Conservation (phyloP, 495 filamentous ascomycete genomes). For the Podospora fimiseda region DNA sequence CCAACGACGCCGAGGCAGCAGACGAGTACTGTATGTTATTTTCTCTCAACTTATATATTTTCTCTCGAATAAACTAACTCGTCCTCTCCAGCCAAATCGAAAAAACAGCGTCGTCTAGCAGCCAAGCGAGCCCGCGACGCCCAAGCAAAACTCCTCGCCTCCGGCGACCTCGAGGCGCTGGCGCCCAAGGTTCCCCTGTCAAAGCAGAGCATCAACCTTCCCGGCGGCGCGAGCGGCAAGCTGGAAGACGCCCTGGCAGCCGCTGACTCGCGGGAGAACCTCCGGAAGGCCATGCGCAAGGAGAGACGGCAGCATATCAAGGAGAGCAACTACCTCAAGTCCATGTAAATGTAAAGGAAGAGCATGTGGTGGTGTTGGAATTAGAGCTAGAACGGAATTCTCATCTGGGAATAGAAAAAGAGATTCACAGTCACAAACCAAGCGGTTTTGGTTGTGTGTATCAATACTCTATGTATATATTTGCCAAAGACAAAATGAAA, state of each 20-base stretch:
- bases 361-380: too few species aligned
- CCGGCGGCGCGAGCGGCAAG: constrained; percentile 53
- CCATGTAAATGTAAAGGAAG: too few species aligned
- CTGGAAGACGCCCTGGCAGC: constrained; percentile 52
- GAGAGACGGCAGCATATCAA: constrained; percentile 76
- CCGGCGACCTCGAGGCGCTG: constrained; percentile 57
- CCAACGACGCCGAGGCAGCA: constrained; percentile 40
- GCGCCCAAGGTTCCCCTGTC: constrained; percentile 72
- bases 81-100: constrained; percentile 60
- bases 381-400: neutral
- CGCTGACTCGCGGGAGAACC: constrained; percentile 50
- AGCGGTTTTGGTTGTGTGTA: too few species aligned
- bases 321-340: constrained; percentile 88
- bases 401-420: too few species aligned
- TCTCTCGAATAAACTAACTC: too few species aligned
- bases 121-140: constrained; percentile 55
- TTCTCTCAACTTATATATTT: neutral
- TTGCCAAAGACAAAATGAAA: too few species aligned
- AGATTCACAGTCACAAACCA: too few species aligned
- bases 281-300: constrained; percentile 63
- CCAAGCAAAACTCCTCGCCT: constrained; percentile 58
- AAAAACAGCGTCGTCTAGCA: constrained; percentile 66
- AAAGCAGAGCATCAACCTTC: constrained; percentile 80
- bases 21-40: constrained; percentile 67
- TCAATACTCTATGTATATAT: too few species aligned